These are phyloP conservation scores for Trichoderma guizhouense DNA, from an alignment of 2,329 filamentous ascomycete species.

Conservation along the genomic window DNA sequence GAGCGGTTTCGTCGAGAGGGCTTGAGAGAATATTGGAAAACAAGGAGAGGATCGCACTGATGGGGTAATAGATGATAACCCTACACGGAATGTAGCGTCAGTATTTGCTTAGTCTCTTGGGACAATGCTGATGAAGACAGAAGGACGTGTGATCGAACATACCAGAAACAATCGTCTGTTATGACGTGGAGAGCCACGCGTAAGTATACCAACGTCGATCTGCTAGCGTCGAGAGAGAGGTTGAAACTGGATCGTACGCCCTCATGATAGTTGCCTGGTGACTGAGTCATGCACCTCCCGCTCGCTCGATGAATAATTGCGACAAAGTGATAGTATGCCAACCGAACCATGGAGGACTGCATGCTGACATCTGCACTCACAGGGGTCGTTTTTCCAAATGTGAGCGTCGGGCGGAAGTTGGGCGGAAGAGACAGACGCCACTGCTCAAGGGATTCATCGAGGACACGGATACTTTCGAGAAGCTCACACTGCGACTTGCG, in stretches of 20 bases:
- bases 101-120: background rate
- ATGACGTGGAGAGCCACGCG: background rate
- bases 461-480: background rate
- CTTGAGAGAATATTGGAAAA: background rate
- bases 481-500: background rate
- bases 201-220: background rate
- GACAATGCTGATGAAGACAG: background rate
- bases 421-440: background rate
- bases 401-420: background rate
- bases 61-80: background rate
- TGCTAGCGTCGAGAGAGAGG: background rate
- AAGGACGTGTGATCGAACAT: background rate
- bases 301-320: background rate
- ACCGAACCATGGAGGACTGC: background rate
- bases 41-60: background rate
- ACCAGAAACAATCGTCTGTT: background rate
- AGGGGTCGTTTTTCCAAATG: background rate
- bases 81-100: background rate
- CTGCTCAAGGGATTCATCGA: background rate
- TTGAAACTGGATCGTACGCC: background rate
- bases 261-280: background rate
- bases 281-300: background rate
- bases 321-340: background rate
- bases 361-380: background rate
- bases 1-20: background rate